Evolutionary conservation across 2,329 filamentous ascomycete species (phyloP), one percentile per base, ranked within the genome.

Genomic region (Metarhizium sp.): DNA sequence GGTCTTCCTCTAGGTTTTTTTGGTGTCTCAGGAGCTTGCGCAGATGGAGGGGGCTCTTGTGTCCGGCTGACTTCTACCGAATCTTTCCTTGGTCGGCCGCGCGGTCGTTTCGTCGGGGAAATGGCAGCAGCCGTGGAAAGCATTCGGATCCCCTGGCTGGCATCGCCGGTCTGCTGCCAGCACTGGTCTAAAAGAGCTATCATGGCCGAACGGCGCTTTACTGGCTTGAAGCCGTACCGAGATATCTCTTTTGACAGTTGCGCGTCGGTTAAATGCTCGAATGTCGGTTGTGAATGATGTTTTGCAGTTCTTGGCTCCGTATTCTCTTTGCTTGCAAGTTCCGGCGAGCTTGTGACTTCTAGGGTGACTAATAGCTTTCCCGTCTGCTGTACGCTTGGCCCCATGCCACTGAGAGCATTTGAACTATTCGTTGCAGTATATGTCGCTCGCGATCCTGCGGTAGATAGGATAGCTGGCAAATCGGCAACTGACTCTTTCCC

Each of bases 171-270:
- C 56, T 81, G 83, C 60, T 79, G 71, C 86, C 87, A 91, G 66
- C 88, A 91, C 63, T 84, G 80, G 52, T 87, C 74, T 13, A 92
- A 72, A 11, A 90, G 69, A 1, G 81, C 74, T 58, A 92, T 84
- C 85, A 89, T 90, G 8, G 82, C 81, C 51, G 78, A 75, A 18
- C 88, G 78, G 55, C 75, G 81, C 65, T 85, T 88, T 34, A 91
- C 73, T 1, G 84, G 74, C 64, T 91, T 92, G 69, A 92, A 91
- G 0, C 86, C 86, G 63, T 84, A 90, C 0, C 75, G 74, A 5
- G 78, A 72, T 48, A 92, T 72, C 62, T 86, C 78, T 55, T 77
- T 80, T 2, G 81, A 73, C 16, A 92, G 71, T 56, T 87, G 80
- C 8, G 75, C 70, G 58, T 86, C 84, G 3, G 84, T 84, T 57